Evolutionary conservation across 768 basidiomycete species (phyloP).

Genomic region (Psilocybe tampanensis): DNA sequence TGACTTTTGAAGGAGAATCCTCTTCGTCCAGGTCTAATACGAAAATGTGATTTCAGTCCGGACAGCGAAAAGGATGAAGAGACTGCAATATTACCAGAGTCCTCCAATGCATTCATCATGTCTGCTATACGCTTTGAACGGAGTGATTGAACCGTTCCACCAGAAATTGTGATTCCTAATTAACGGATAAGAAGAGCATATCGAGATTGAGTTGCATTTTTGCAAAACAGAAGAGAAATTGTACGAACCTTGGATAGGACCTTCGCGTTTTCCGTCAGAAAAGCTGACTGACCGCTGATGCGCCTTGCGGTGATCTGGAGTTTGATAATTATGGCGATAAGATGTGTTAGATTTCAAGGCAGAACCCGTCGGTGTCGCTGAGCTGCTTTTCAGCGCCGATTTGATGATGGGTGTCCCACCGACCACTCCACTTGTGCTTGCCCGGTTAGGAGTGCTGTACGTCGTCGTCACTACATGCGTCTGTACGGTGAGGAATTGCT

Average conservation of each 20-base stretch:
- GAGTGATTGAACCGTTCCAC: constrained; percentile 51
- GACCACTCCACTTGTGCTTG: constrained; percentile 14
- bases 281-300: constrained; percentile 93
- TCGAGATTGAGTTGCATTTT: constrained; percentile 1
- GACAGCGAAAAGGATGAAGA: constrained; percentile 10
- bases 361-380: constrained; percentile 54
- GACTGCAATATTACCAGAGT: constrained; percentile 53
- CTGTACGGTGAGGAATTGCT: constrained; percentile 18
- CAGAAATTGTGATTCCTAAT: constrained; percentile 25
- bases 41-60: constrained; percentile 10
- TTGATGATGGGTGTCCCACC: constrained; percentile 40
- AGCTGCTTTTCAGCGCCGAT: constrained; percentile 45
- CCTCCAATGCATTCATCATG: constrained; percentile 75
- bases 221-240: background rate
- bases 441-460: constrained; percentile 30
- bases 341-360: constrained; percentile 52
- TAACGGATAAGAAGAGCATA: background rate
- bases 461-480: constrained; percentile 14
- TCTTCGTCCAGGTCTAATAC: constrained; percentile 42
- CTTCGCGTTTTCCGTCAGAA: constrained; percentile 89
- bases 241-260: constrained; percentile 72
- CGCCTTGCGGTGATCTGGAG: constrained; percentile 49
- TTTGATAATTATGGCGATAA: constrained; percentile 47
- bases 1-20: constrained; percentile 59
- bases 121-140: constrained; percentile 82